Conservation (phyloP, 441 rosid species). For the Jatropha multifida region DNA sequence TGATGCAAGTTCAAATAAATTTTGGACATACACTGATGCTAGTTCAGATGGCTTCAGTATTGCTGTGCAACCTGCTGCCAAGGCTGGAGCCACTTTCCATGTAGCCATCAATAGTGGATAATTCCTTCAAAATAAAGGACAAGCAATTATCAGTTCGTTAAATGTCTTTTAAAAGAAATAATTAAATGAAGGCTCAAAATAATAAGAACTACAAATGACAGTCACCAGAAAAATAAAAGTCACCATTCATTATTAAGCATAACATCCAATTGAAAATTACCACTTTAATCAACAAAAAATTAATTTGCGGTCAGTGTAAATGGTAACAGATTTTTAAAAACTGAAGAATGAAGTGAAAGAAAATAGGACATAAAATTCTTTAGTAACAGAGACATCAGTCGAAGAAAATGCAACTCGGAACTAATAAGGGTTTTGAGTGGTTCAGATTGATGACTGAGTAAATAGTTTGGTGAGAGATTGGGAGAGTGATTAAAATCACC, state of each 20-base stretch:
- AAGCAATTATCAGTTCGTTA: slow-evolving; percentile 20
- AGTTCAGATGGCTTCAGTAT: slow-evolving; percentile 93
- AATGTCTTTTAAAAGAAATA: not conserved
- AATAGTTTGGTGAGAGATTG: not conserved
- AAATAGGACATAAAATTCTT: not conserved
- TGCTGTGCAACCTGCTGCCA: slow-evolving; percentile 98
- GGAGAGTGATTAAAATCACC: not conserved
- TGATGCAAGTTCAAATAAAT: slow-evolving; percentile 18
- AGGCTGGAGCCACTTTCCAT: slow-evolving; percentile 99
- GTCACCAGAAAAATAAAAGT: not conserved
- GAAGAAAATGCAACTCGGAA: not conserved
- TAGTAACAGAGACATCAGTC: not conserved
- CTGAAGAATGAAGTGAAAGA: not conserved
- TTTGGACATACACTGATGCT: slow-evolving; percentile 69
- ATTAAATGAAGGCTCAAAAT: not conserved
- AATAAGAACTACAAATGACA: not conserved
- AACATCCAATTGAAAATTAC: slow-evolving; percentile 1
- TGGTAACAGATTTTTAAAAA: not conserved
- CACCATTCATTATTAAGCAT: not conserved
- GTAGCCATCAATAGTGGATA: slow-evolving; percentile 93
- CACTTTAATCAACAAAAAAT: slow-evolving; percentile 2
- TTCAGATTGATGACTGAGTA: not conserved
- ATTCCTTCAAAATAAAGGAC: slow-evolving; percentile 61
- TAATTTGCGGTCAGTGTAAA: not conserved
- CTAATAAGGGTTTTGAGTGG: not conserved